Evolutionary conservation across 148 eudicot genomes (phyloP), one percentile per base, ranked within the genome.

Genomic region (Rhododendron ferrugineum): DNA sequence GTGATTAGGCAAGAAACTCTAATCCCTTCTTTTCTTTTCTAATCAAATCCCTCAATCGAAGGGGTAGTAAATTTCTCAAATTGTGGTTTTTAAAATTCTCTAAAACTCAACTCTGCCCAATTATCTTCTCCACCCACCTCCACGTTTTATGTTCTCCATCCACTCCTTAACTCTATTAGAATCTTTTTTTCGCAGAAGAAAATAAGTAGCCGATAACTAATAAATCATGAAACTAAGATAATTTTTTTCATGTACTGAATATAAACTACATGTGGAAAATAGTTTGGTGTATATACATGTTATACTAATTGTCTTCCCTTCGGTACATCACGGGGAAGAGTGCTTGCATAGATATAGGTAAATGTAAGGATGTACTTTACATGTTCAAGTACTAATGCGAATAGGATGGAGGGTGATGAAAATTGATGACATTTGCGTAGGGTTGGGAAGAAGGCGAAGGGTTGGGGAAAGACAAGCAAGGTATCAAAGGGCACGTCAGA

Each of bases 371-470:
- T 66, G 5, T 11, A 10, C 32, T 66, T 5, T n/a, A 66, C 14
- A 58, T 79, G 20, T 11, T 5, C 6, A 10, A 28, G 28, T 7
- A 52, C n/a, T 15, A 6, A 16, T 15, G 11, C 30, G 44, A 28
- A 26, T 28, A 4, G 10, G 26, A 4, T 75, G 72, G 56, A 52
- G 26, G 56, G 54, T 75, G 68, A 26, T 66, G 34, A 28, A 84
- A 23, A 4, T 2, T 11, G 34, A 23, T 20, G 73, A 3, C 73
- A 66, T 26, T 66, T 66, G 34, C 74, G 23, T 81, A 97, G 99
- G 99, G 99, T 37, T 97, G 99, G 99, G 98, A 97, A 88, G 99
- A 97, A 95, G 99, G 99, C 18, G 99, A 97, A 91, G 99, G 99
- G 8, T 93, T 97, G 78, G 99, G 99, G 18, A 97, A 95, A 85